Evolutionary conservation across 139 green algal genomes (phyloP), one percentile per base, ranked within the genome.

Genomic region (Chlorella sp.): DNA sequence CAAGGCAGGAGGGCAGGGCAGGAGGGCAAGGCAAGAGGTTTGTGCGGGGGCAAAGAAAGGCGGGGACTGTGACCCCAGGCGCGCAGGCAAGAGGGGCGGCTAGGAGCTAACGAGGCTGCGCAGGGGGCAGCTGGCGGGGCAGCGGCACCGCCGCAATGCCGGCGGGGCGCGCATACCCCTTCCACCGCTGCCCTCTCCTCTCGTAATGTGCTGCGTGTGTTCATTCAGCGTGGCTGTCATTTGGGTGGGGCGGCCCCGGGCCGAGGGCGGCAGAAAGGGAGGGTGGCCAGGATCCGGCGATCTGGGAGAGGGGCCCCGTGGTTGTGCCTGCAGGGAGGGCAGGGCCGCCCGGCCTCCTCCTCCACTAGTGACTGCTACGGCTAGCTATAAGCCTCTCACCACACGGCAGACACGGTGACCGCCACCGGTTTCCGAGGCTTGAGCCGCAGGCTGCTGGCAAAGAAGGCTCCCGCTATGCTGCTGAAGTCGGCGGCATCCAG

Each of bases 351-450:
- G 39, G 21, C 11, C 30, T 39, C 18, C 36, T 30, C 36, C 32
- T 78, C 36, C 71, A 21, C 36, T 78, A 4, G 32, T 16, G 5
- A 32, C 9, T 14, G 68, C 68, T 36, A 34, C 22, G 1, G 30
- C 2, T 30, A 32, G 22, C 66, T 5, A 18, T n/a, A 12, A 26
- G 66, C 3, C 12, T 24, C 22, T 82, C 60, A 92, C 86, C 86
- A 92, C 53, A 92, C 89, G 0, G 76, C 89, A 0, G 66, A 86
- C 68, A 92, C 81, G 2, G 37, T 76, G 0, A 87, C 81, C 0
- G 86, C 42, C 15, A 92, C 15, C 19, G 89, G 89, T 82, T 92
- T 92, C 14, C 89, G 42, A 18, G 83, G 84, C 80, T 92, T 92
- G 28, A 89, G 81, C 22, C 89, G 40, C 40, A 92, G 48, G 32